These are phyloP conservation scores for Hydrangea macrophylla DNA, from an alignment of 148 eudicot genomes.

Conservation along the genomic window DNA sequence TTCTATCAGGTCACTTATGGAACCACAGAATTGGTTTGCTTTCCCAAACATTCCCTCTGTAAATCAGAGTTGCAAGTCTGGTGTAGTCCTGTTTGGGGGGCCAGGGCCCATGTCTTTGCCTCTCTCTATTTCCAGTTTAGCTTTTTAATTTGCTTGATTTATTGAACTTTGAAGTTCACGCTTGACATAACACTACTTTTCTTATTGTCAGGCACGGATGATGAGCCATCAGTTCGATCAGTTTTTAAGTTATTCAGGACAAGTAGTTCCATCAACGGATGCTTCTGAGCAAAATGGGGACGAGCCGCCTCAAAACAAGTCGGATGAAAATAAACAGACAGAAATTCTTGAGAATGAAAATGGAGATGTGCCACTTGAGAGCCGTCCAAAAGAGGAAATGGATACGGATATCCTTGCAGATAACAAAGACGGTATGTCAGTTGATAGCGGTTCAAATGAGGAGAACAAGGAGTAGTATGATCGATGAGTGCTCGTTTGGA, in stretches of 20 bases:
- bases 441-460: conserved; percentile 14
- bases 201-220: conserved; percentile 51
- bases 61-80: neutral
- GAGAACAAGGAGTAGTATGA: conserved; percentile 19
- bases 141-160: no score
- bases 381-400: conserved; percentile 17
- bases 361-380: conserved; percentile 26
- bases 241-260: conserved; percentile 33
- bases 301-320: conserved; percentile 17
- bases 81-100: neutral
- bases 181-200: neutral
- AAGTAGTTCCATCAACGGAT: conserved; percentile 19
- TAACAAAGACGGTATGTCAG: conserved; percentile 18
- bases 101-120: neutral
- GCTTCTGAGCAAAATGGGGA: conserved; percentile 27
- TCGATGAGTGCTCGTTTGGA: conserved; percentile 15
- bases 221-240: conserved; percentile 41
- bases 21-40: no score
- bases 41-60: neutral
- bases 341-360: conserved; percentile 20
- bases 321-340: conserved; percentile 17
- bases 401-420: conserved; percentile 26
- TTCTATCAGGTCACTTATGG: no score
- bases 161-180: no score
- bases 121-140: neutral